Percentiles rank a stretch among this genome's conserved stretches.
Evolutionary conservation across 345 rosid species (phyloP).

Genomic region (Excoecaria cochinchinensis): DNA sequence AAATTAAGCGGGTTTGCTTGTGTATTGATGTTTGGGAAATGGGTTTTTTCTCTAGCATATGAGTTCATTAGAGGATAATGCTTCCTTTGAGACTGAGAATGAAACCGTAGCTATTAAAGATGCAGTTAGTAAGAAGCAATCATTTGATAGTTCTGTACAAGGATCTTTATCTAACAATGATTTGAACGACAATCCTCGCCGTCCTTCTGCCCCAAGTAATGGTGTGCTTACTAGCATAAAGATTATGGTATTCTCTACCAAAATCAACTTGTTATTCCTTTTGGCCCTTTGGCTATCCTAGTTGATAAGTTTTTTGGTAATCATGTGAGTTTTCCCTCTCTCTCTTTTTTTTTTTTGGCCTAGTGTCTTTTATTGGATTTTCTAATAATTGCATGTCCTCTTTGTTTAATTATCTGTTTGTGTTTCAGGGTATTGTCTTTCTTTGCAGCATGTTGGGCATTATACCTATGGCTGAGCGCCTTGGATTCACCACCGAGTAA

Average conservation of each 20-base stretch:
- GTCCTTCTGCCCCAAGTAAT: too few relatives aligned
- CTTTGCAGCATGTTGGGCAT: slow-evolving; percentile 48
- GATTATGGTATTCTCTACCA: slow-evolving; percentile 30
- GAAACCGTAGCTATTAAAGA: too few relatives aligned
- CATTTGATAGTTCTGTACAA: too few relatives aligned
- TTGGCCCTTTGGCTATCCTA: slow-evolving; percentile 36
- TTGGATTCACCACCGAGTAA: slow-evolving; percentile 54
- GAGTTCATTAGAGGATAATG: slow-evolving; percentile 19
- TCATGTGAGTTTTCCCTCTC: slow-evolving; percentile 24
- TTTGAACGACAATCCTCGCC: too few relatives aligned
- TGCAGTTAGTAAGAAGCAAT: too few relatives aligned
- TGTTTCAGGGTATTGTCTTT: slow-evolving; percentile 46
- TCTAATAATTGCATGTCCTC: too few relatives aligned
- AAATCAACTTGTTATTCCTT: slow-evolving; percentile 30
- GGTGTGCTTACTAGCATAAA: too few relatives aligned
- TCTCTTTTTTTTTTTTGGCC: not conserved
- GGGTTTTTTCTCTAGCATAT: slow-evolving; percentile 13
- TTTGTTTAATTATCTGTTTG: not conserved
- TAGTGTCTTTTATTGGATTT: not conserved
- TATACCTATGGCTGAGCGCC: slow-evolving; percentile 52
- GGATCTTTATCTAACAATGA: too few relatives aligned
- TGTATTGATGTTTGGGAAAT: not conserved
- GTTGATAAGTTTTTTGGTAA: slow-evolving; percentile 14
- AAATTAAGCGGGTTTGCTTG: too few relatives aligned
- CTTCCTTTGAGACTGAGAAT: too few relatives aligned